Percentiles rank a stretch among this genome's conserved stretches.
These are phyloP conservation scores for Dalbergia cultrata DNA, from an alignment of 306 rosid genomes.

Conservation along the genomic window DNA sequence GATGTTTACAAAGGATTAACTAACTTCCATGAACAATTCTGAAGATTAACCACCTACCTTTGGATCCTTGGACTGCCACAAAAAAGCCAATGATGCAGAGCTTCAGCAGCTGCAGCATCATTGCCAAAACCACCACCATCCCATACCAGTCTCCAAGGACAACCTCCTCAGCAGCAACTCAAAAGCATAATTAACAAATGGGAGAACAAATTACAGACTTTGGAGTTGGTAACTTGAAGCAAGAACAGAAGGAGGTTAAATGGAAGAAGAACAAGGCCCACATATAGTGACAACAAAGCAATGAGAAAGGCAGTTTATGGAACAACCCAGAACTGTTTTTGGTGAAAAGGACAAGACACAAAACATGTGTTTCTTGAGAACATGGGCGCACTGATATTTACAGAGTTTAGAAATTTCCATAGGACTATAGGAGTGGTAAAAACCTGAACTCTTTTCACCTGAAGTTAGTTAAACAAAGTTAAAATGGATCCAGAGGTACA, in stretches of 20 bases:
- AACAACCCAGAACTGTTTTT: constrained; percentile 61
- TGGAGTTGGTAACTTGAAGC: constrained; percentile 64
- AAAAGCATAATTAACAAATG: constrained; percentile 39
- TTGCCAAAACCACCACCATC: constrained; percentile 61
- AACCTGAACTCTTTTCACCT: constrained; percentile 46
- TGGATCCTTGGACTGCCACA: constrained; percentile 63
- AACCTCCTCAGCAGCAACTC: constrained; percentile 44
- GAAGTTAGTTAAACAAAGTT: constrained; percentile 43
- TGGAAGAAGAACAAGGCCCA: constrained; percentile 51
- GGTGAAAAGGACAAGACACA: constrained; percentile 61
- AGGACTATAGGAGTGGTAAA: constrained; percentile 51
- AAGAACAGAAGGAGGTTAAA: constrained; percentile 57
- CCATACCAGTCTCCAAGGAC: constrained; percentile 56
- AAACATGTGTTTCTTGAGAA: constrained; percentile 43
- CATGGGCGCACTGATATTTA: constrained; percentile 55
- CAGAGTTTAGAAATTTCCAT: constrained; percentile 60
- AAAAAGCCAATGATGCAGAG: constrained; percentile 60
- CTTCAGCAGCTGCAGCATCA: constrained; percentile 61
- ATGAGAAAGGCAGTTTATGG: constrained; percentile 46
- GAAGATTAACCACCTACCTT: constrained; percentile 58
- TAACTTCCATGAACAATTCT: constrained; percentile 32
- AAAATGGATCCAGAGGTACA: constrained; percentile 35
- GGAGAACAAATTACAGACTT: constrained; percentile 41
- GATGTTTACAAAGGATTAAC: constrained; percentile 34
- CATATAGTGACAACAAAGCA: constrained; percentile 63